These are phyloP conservation scores for Colletotrichum eleusines DNA, from an alignment of 2,329 filamentous ascomycete genomes.

Conservation along the genomic window DNA sequence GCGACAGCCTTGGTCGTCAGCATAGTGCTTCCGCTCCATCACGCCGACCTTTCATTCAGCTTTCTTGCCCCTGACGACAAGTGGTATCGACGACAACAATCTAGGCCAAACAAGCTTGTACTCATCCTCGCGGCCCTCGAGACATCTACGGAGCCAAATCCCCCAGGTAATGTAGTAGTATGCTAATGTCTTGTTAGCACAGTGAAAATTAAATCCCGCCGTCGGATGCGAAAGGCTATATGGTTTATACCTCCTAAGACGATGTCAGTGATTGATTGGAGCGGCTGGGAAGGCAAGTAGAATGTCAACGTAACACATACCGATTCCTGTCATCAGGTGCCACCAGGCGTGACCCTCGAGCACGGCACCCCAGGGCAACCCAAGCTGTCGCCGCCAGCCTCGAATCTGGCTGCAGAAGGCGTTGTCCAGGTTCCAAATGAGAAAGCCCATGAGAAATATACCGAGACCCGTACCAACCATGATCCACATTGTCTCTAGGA, in stretches of 20 bases:
- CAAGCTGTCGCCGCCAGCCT: slow-evolving; percentile 73
- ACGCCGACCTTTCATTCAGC: slow-evolving; percentile 32
- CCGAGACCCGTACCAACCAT: slow-evolving; percentile 71
- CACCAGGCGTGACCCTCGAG: slow-evolving; percentile 71
- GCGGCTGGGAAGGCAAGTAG: slow-evolving; percentile 36
- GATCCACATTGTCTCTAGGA: slow-evolving; percentile 77
- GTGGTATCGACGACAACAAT: slow-evolving; percentile 65
- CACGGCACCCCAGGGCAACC: slow-evolving; percentile 83
- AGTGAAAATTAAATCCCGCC: neutral
- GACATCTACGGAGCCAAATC: slow-evolving; percentile 81
- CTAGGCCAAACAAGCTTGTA: slow-evolving; percentile 79
- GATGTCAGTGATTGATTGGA: slow-evolving; percentile 42
- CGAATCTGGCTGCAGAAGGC: slow-evolving; percentile 76
- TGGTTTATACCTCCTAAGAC: slow-evolving; percentile 45
- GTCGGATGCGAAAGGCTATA: neutral
- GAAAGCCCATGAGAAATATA: slow-evolving; percentile 80
- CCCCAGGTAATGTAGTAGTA: slow-evolving; percentile 90
- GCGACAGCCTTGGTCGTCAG: neutral
- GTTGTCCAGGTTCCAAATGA: slow-evolving; percentile 85
- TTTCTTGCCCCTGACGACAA: slow-evolving; percentile 56
- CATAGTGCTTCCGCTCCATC: neutral
- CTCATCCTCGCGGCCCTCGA: slow-evolving; percentile 79
- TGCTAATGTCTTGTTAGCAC: slow-evolving; percentile 55
- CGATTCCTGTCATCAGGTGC: slow-evolving; percentile 85
- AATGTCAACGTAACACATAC: slow-evolving; percentile 50